Percentiles rank a stretch among this genome's conserved stretches.
These are phyloP conservation scores for Lineolata rhizophorae DNA, from an alignment of 495 filamentous ascomycete genomes.

Conservation along the genomic window DNA sequence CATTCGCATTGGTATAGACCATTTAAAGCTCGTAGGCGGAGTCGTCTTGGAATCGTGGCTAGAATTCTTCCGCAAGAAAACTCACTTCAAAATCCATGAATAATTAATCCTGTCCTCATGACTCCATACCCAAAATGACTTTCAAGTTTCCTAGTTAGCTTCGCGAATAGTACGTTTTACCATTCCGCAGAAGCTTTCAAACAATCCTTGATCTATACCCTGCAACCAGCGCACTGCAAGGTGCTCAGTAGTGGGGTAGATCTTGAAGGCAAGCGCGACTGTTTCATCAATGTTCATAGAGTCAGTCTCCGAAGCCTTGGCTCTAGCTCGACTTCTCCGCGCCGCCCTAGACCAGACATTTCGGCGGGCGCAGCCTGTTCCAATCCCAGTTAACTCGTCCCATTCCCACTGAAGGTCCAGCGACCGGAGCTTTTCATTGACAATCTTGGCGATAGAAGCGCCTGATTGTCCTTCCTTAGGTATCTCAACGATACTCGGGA, in stretches of 20 bases:
- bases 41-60: no score
- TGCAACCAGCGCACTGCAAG: conserved; percentile 50
- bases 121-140: no score
- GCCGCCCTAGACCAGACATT: conserved; percentile 59
- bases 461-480: conserved; percentile 14
- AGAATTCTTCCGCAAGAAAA: no score
- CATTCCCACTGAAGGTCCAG: conserved; percentile 32
- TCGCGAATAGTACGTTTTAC: conserved; percentile 25
- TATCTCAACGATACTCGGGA: conserved; percentile 33
- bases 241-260: conserved; percentile 13
- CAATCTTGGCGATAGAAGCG: conserved; percentile 12
- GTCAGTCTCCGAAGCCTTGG: conserved; percentile 17
- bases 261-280: conserved; percentile 24
- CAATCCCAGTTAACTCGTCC: conserved; percentile 20
- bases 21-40: no score
- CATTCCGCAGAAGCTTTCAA: conserved; percentile 79
- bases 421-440: conserved; percentile 21
- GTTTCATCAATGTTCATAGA: conserved; percentile 14
- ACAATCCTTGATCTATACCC: conserved; percentile 51
- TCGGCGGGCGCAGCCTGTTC: conserved; percentile 32
- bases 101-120: no score
- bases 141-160: no score
- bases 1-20: no score
- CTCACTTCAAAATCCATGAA: no score
- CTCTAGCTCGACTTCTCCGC: conserved; percentile 21